A percentile compares a stretch with the other conserved stretches of the same genome.
Evolutionary conservation across 2,329 filamentous ascomycete species (phyloP).

Genomic region (Diaporthe citri): DNA sequence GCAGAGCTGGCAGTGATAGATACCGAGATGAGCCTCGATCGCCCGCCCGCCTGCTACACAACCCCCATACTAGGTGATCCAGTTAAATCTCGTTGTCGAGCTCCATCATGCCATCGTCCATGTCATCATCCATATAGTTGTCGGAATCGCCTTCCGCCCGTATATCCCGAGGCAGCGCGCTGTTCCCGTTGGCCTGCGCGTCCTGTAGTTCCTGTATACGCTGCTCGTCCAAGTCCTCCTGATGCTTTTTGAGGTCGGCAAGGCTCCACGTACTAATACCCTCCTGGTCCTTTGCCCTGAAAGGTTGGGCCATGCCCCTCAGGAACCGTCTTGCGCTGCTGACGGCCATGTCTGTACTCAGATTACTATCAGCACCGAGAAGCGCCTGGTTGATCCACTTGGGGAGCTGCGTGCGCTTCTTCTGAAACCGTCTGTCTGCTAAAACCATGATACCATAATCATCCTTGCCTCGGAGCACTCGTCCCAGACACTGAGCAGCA

Average conservation of each 20-base stretch:
- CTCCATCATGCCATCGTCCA: constrained; percentile 70
- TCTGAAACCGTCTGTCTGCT: constrained; percentile 92
- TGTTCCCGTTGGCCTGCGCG: constrained; percentile 39
- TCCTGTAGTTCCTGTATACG: constrained; percentile 73
- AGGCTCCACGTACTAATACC: constrained; percentile 94
- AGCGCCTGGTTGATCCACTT: constrained; percentile 97
- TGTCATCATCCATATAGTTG: constrained; percentile 65
- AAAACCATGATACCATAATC: constrained; percentile 99
- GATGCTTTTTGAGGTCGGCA: constrained; percentile 81
- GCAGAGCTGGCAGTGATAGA: background rate
- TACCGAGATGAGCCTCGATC: background rate
- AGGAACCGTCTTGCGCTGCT: constrained; percentile 91
- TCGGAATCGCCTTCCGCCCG: constrained; percentile 46
- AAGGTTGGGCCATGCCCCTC: constrained; percentile 91
- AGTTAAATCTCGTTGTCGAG: constrained; percentile 33
- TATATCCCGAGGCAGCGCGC: constrained; percentile 28
- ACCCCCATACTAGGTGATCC: background rate
- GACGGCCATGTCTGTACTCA: constrained; percentile 96
- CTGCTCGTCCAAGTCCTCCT: constrained; percentile 80
- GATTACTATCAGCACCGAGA: constrained; percentile 85
- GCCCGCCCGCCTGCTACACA: background rate
- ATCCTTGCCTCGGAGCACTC: constrained; percentile 94
- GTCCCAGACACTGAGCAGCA: constrained; percentile 94
- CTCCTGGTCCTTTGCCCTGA: constrained; percentile 85
- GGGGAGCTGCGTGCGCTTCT: constrained; percentile 89